Evolutionary conservation across 441 rosid species (phyloP), one percentile per base, ranked within the genome.

Genomic region (Lepidium campestre): DNA sequence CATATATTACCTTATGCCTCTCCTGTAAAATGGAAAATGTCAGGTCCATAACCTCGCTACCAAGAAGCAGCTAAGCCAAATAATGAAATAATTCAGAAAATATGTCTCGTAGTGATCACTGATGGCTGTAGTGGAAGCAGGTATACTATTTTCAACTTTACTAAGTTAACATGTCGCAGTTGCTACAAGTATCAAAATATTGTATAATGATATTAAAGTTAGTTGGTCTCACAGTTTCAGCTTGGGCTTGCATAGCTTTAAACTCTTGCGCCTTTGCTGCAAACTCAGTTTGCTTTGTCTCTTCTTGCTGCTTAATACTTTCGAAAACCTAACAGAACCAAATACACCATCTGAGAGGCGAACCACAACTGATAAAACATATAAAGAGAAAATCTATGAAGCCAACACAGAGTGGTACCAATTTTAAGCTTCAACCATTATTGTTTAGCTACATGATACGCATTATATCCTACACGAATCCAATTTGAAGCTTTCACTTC

Each of bases 221-320:
- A 55, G 60, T 7, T 47, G 14, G 57, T 65, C 86, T 84, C 76
- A 93, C 97, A 70, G 84, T 86, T 82, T 91, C 96, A 40, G 97
- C 89, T 74, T 91, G 93, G 27, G 97, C 90, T 85, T 86, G 93
- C 82, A 78, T 61, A 42, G 96, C 93, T 78, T 91, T 93, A 62
- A 68, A 93, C 78, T 89, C 96, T 37, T 90, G 88, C 47, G 80
- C 81, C 80, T 85, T 87, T 0, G 81, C 82, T 47, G 83, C 68
- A 75, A 81, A 31, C 76, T 91, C 93, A 2, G 79, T 49, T 72
- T 80, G 90, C 77, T 78, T 89, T 1, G 97, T 91, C 66, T 86
- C 92, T 74, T 93, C 99, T 79, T 81, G 85, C 73, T 77, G 82
- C 85, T 87, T 87, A 32, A 87, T 80, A 41, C 73, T 23, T 62